These are phyloP conservation scores for Ricinus communis DNA, from an alignment of 345 rosid genomes.

Conservation along the genomic window DNA sequence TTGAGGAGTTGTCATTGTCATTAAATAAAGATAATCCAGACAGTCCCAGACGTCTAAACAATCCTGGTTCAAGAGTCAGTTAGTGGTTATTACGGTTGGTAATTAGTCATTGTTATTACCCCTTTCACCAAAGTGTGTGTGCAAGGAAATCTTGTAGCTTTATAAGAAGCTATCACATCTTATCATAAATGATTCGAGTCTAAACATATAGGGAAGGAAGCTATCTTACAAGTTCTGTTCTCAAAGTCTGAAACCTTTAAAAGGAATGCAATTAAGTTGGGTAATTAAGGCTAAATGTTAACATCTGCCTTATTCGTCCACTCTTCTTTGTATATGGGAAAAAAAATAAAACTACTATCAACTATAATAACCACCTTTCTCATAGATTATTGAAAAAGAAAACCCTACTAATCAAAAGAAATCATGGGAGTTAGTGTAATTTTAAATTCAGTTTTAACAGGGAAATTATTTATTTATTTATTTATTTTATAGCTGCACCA, in stretches of 20 bases:
- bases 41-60: neutral
- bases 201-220: neutral
- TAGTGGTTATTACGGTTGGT: neutral
- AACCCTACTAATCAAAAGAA: conserved; percentile 1
- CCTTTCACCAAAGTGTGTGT: neutral
- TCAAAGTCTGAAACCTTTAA: neutral
- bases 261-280: conserved; percentile 4
- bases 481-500: no score
- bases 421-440: no score
- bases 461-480: no score
- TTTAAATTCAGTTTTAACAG: no score
- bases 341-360: no score
- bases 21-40: neutral
- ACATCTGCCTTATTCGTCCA: neutral
- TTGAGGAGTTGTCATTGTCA: neutral
- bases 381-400: conserved; percentile 1
- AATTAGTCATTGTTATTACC: neutral
- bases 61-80: no score
- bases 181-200: neutral
- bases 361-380: neutral
- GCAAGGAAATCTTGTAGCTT: neutral
- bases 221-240: neutral
- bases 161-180: neutral
- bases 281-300: conserved; percentile 7
- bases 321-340: no score